A percentile compares a stretch with the other conserved stretches of the same genome.
phyloP scores from a whole-genome alignment of 176 grass and related monocot genomes.

The Luzula sylvatica region DNA sequence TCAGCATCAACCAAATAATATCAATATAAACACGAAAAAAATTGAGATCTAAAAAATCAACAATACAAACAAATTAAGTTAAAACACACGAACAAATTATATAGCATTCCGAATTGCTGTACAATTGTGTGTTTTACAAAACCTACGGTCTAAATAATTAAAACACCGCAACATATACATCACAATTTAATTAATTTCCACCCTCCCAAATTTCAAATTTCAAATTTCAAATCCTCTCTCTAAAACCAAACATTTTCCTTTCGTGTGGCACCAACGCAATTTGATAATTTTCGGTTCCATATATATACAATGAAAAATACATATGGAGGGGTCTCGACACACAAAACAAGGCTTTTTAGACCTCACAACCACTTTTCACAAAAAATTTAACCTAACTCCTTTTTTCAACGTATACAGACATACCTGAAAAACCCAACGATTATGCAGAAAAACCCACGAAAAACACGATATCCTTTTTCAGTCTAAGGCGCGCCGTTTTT shows the following conservation, averaged over 20 bases:
- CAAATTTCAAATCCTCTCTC: conserved; percentile 9
- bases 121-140: conserved; percentile 20
- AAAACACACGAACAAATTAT: conserved; percentile 14
- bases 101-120: conserved; percentile 22
- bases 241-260: conserved; percentile 9
- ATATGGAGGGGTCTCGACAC: conserved; percentile 25
- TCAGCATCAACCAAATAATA: too few relatives aligned
- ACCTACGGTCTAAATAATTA: conserved; percentile 11
- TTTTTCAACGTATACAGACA: too few relatives aligned
- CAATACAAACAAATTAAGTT: not conserved
- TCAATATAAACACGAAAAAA: too few relatives aligned
- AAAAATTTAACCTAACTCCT: not conserved
- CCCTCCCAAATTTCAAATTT: too few relatives aligned
- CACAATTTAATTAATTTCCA: conserved; percentile 10
- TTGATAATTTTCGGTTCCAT: conserved; percentile 11
- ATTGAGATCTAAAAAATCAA: too few relatives aligned
- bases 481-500: too few relatives aligned
- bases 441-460: too few relatives aligned
- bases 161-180: conserved; percentile 22
- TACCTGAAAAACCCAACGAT: too few relatives aligned
- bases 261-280: conserved; percentile 5
- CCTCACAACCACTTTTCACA: conserved; percentile 25
- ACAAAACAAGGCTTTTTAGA: conserved; percentile 16
- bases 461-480: too few relatives aligned
- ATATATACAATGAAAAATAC: conserved; percentile 27